These are phyloP conservation scores for Picochlorum sp. DNA, from an alignment of 139 green algal species.

Conservation along the genomic window DNA sequence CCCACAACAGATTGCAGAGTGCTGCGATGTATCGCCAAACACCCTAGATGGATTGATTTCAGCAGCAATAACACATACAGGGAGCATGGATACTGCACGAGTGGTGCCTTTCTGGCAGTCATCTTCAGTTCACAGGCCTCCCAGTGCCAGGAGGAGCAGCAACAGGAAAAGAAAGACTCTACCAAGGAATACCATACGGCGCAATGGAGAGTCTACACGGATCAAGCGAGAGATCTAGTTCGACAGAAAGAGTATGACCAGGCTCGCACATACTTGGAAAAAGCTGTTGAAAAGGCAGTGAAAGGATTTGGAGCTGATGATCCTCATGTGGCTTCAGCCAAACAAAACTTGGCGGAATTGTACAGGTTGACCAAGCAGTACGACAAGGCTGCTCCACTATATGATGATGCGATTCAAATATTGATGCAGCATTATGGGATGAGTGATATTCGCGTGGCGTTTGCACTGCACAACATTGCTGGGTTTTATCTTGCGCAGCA, in stretches of 20 bases:
- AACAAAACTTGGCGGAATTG: slow-evolving; percentile 70
- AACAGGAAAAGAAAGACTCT: neutral
- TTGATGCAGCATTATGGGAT: slow-evolving; percentile 16
- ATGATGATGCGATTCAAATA: slow-evolving; percentile 26
- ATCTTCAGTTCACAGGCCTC: neutral
- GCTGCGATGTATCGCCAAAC: too few relatives aligned
- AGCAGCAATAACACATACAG: too few relatives aligned
- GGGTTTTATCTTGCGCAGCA: slow-evolving; percentile 14
- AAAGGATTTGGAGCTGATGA: slow-evolving; percentile 54
- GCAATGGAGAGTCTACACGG: slow-evolving; percentile 35
- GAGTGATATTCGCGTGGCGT: slow-evolving; percentile 22
- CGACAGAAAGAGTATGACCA: slow-evolving; percentile 33
- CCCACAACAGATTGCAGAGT: too few relatives aligned
- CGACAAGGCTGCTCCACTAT: slow-evolving; percentile 50
- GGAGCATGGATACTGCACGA: too few relatives aligned
- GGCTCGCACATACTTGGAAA: slow-evolving; percentile 48
- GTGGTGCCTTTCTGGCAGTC: neutral
- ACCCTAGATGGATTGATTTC: too few relatives aligned
- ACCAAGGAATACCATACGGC: slow-evolving; percentile 6
- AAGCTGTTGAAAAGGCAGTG: slow-evolving; percentile 41
- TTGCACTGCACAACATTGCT: slow-evolving; percentile 28
- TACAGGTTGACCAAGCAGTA: slow-evolving; percentile 46
- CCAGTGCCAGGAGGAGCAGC: neutral
- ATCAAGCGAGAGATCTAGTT: slow-evolving; percentile 26
- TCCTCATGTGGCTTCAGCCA: slow-evolving; percentile 51